These are phyloP conservation scores for Colletotrichum magnum DNA, from an alignment of 2,329 filamentous ascomycete species.

Conservation along the genomic window DNA sequence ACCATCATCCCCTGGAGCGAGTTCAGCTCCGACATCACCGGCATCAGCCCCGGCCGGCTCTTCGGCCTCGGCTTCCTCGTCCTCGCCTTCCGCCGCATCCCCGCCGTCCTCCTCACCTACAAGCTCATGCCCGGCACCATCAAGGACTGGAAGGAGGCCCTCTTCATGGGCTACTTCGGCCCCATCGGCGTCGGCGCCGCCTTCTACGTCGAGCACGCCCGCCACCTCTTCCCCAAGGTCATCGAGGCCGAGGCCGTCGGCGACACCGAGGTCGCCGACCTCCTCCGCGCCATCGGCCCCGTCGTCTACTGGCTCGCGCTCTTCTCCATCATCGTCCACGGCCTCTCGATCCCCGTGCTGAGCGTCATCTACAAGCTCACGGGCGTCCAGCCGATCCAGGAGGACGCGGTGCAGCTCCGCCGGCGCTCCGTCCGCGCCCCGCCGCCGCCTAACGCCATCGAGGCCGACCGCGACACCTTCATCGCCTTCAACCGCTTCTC, in stretches of 20 bases:
- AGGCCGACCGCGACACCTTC: conserved; percentile 54
- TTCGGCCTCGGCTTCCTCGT: conserved; percentile 67
- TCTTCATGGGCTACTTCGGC: conserved; percentile 79
- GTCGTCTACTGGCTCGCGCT: conserved; percentile 59
- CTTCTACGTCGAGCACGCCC: conserved; percentile 75
- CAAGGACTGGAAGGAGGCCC: conserved; percentile 68
- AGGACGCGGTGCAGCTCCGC: conserved; percentile 57
- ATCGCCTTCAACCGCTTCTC: conserved; percentile 65
- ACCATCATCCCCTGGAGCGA: conserved; percentile 68
- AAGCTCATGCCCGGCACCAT: conserved; percentile 67
- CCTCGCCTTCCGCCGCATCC: conserved; percentile 69
- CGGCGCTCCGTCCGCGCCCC: conserved; percentile 54
- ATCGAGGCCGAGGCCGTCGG: conserved; percentile 52
- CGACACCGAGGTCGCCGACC: conserved; percentile 49
- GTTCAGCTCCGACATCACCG: conserved; percentile 67
- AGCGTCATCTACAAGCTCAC: conserved; percentile 55
- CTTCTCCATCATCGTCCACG: conserved; percentile 61
- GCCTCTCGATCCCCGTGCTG: conserved; percentile 62
- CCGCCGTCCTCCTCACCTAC: conserved; percentile 67
- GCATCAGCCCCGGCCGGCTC: conserved; percentile 65
- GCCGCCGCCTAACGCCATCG: conserved; percentile 56
- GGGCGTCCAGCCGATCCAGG: conserved; percentile 57
- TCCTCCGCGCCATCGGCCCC: conserved; percentile 54
- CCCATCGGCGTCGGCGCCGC: conserved; percentile 84
- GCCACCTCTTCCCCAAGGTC: conserved; percentile 56